A percentile compares a stretch with the other conserved stretches of the same genome.
Conservation (phyloP, 805 yeast genomes). For the Yarrowia divulgata region DNA sequence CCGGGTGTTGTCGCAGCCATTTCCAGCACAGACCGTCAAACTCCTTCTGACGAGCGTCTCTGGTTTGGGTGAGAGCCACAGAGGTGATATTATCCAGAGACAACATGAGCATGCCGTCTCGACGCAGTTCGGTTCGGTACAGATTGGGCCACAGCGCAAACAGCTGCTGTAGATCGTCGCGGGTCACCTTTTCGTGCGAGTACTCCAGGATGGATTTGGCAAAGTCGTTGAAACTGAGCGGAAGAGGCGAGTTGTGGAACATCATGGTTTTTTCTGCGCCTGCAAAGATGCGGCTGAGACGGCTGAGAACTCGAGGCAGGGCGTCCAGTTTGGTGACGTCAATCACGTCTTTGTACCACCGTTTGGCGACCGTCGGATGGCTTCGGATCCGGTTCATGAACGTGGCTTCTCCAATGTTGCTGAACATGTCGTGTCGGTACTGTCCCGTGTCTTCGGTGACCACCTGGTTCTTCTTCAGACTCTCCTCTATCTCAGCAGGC, state of each 20-base stretch:
- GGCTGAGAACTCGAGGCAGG: slow-evolving; percentile 42
- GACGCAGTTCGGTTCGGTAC: slow-evolving; percentile 42
- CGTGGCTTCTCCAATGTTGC: slow-evolving; percentile 32
- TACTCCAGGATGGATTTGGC: slow-evolving; percentile 42
- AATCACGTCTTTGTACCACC: slow-evolving; percentile 18
- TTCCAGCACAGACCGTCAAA: slow-evolving; percentile 32
- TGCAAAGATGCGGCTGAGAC: slow-evolving; percentile 43
- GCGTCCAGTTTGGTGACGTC: slow-evolving; percentile 30
- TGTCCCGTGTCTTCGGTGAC: background rate
- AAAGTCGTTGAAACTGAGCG: slow-evolving; percentile 44
- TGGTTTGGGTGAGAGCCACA: background rate
- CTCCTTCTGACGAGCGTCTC: slow-evolving; percentile 15
- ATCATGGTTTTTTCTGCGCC: slow-evolving; percentile 42
- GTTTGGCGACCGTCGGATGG: slow-evolving; percentile 12
- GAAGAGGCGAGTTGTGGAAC: slow-evolving; percentile 41
- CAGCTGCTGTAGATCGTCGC: slow-evolving; percentile 44
- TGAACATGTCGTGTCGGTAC: slow-evolving; percentile 36
- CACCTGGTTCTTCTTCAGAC: slow-evolving; percentile 11
- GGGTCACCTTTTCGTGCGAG: slow-evolving; percentile 43
- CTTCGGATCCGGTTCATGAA: slow-evolving; percentile 32
- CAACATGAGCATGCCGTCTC: slow-evolving; percentile 39
- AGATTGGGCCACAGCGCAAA: slow-evolving; percentile 44
- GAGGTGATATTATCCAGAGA: slow-evolving; percentile 12
- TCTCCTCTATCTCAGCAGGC: slow-evolving; percentile 8
- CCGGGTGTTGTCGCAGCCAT: slow-evolving; percentile 13